Conservation (phyloP, 495 filamentous ascomycete species). For the Lichenothelia convexa region DNA sequence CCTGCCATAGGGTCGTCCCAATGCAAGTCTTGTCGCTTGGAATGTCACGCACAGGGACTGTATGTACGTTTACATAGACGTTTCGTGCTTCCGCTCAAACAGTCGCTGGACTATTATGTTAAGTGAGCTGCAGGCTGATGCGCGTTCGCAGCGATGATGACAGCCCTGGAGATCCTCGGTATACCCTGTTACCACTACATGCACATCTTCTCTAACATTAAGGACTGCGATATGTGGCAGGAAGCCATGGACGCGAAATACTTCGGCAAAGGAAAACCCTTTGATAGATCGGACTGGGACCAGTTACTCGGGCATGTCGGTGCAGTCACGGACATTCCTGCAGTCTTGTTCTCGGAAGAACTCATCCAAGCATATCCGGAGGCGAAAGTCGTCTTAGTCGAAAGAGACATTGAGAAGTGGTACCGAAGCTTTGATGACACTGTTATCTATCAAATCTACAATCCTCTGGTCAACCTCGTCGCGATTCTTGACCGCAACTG, state of each 20-base stretch:
- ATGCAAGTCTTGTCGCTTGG: neutral
- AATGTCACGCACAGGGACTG: neutral
- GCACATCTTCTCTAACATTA: neutral
- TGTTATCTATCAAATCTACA: neutral
- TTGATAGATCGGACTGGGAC: conserved; percentile 7
- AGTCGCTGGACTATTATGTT: neutral
- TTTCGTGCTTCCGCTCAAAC: too few relatives aligned
- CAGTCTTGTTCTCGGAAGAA: conserved; percentile 45
- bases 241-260: conserved; percentile 3
- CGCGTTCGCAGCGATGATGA: neutral
- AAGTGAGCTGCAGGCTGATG: neutral
- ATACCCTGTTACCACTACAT: neutral
- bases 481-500: neutral
- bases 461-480: neutral
- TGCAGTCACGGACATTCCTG: conserved; percentile 49
- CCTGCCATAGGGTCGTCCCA: neutral
- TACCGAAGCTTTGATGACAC: conserved; percentile 22
- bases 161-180: neutral
- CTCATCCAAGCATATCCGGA: conserved; percentile 52
- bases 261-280: conserved; percentile 2
- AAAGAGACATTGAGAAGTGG: conserved; percentile 41
- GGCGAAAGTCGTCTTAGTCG: conserved; percentile 47
- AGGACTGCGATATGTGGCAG: conserved; percentile 3
- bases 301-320: conserved; percentile 7
- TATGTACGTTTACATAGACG: too few relatives aligned